Base-by-base conservation (phyloP, 2,329 filamentous ascomycete species). In the Metarhizium sp. region DNA sequence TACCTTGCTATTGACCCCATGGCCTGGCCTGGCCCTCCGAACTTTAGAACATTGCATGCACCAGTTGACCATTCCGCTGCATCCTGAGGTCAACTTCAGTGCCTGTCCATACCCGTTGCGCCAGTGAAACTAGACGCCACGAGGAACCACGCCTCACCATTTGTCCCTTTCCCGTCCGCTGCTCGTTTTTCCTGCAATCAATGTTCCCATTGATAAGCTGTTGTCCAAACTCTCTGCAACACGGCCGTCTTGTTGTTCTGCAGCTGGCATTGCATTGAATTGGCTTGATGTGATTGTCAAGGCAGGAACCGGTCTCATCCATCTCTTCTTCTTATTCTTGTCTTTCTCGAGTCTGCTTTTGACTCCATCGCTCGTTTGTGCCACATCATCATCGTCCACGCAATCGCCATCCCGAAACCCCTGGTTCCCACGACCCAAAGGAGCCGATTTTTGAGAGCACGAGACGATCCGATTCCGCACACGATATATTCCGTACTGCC, bases 321-420 rank as follows among this genome's bases (percentile, higher is more conserved):
- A 8, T 42, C 18, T 10, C 13, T 50, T 11, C 2, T 25, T 50
- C 36, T 47, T 32, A 2, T 40, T 50, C 29, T 38, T 29, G 20
- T 30, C 43, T 46, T 34, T 7, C 7, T 14, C 47, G 6, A 29
- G 20, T 30, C 14, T 20, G 32, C 42, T 13, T 45, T 30, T 20
- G 48, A 45, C 49, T 20, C 32, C 42, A 43, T 45, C 55, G 30
- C 52, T 55, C 55, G 52, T 47, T 55, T 55, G 49, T 51, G 46
- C 34, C 54, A 55, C 55, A 5, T 45, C 45, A 11, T 18, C 42
- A 20, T 53, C 50, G 43, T 18, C 38, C 29, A 36, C 55, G 45
- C 49, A n/a, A 42, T 55, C 55, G 50, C 49, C 50, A 43, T 55
- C 45, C 32, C 11, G 49, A 50, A 36, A 29, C 36, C 45, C 25